These are phyloP conservation scores for Phytophthora tentaculata DNA, from an alignment of 352 stramenopile species.

Conservation along the genomic window DNA sequence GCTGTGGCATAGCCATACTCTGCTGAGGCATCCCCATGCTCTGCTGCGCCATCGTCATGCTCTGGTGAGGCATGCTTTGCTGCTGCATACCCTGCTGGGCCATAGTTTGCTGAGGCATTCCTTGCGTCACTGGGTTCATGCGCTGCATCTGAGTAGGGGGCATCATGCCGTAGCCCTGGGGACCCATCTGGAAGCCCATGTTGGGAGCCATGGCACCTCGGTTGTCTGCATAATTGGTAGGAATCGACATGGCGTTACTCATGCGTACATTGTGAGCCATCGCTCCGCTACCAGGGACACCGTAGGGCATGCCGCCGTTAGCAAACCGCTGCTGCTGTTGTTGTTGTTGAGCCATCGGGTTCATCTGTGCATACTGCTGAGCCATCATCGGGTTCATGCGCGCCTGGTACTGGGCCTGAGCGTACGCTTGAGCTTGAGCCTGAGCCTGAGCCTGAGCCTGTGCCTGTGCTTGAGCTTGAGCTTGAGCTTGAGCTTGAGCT, in stretches of 20 bases:
- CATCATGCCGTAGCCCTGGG: slow-evolving; percentile 66
- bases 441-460: slow-evolving; percentile 43
- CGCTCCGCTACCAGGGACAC: slow-evolving; percentile 27
- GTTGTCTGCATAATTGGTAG: slow-evolving; percentile 44
- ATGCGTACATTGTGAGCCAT: slow-evolving; percentile 39
- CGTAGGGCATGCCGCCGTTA: slow-evolving; percentile 47
- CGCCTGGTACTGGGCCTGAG: slow-evolving; percentile 70
- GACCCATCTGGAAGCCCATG: slow-evolving; percentile 51
- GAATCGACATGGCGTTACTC: slow-evolving; percentile 38
- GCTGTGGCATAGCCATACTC: slow-evolving; percentile 33
- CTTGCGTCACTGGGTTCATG: slow-evolving; percentile 41
- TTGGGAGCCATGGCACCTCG: slow-evolving; percentile 37
- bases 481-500: slow-evolving; percentile 57
- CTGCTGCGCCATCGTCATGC: slow-evolving; percentile 40
- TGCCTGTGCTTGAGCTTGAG: too few relatives aligned
- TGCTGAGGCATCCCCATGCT: slow-evolving; percentile 34
- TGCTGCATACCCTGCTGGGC: slow-evolving; percentile 37
- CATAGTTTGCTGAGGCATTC: slow-evolving; percentile 43
- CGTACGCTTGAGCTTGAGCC: slow-evolving; percentile 50
- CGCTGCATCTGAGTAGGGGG: slow-evolving; percentile 40
- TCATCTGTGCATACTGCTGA: slow-evolving; percentile 48
- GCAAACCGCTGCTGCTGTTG: slow-evolving; percentile 54
- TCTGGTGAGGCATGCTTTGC: slow-evolving; percentile 38
- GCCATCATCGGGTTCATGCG: slow-evolving; percentile 62
- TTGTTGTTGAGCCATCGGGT: slow-evolving; percentile 34